Evolutionary conservation across 148 eudicot species (phyloP), one percentile per base, ranked within the genome.

Genomic region (Camellia sinensis): DNA sequence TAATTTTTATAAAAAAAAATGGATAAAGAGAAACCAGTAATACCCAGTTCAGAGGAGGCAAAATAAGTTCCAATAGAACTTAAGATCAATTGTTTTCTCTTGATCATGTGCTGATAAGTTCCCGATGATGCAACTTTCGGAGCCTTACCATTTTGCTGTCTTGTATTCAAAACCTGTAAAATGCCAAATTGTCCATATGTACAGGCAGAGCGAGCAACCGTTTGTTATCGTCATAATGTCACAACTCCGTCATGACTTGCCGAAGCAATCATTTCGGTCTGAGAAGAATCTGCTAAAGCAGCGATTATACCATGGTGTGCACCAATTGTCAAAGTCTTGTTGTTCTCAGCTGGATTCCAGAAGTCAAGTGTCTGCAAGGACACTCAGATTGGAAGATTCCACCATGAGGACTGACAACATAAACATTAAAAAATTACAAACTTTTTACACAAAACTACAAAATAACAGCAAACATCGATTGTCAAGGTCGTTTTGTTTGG

Each of bases 191-290:
- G 7, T 22, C 70, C 57, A 63, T 46, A 21, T 63, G 44, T 46
- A 63, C 13, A 13, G 37, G 37, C 37, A 29, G 37, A 29, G 8
- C 12, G 54, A 44, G 37, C 57, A 76, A 73, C 46, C 6, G 14
- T 22, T n/a, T 3, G 37, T 77, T 57, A 84, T 70, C 79, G 84
- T 89, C 92, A 90, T 15, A 88, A n/a, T 67, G 85, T 88, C 15
- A 90, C 78, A 29, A 29, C 72, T 22, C 73, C 77, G 73, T 90
- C 92, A 71, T 88, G 88, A 72, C 92, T 80, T 41, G 82, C 90
- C 17, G 90, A 88, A 62, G 92, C 92, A 19, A 90, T 78, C 82
- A 75, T 71, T 56, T 82, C 86, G 12, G 72, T 86, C 17, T 45
- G 44, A 54, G 85, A 68, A 5, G 89, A 86, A 66, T 80, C 60